Evolutionary conservation across 2,329 filamentous ascomycete genomes (phyloP), one percentile per base, ranked within the genome.

Genomic region (Fusarium sp.): DNA sequence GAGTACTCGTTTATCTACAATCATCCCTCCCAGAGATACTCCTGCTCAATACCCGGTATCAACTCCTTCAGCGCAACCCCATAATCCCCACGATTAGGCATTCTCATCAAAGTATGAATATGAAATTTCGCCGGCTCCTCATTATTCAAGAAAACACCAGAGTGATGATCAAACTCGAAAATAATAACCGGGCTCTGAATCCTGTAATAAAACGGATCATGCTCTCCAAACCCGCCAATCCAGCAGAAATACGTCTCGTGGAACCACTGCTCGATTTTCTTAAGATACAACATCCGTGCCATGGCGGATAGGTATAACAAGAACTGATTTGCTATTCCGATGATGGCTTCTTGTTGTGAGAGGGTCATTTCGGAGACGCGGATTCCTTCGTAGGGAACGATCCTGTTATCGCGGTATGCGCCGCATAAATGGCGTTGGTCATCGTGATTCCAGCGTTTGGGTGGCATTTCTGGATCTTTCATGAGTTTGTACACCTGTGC

Each of bases 141-240:
- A 75, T 94, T 95, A 2, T 85, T 89, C 74, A 95, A 78, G 72
- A 94, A 94, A 0, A 94, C 92, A 0, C 92, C 92, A 0, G 89
- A 92, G 77, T 94, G 92, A 75, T 93, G 91, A 73, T 94, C 92
- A 73, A 95, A 92, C 82, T 95, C 92, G 54, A 91, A 82, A 3
- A 94, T 81, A 1, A 93, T 82, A 0, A 94, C 91, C 0, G 92
- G 92, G 69, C 88, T 93, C 78, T 95, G 92, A 5, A 95, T 86
- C 1, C 92, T 85, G 74, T 90, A 95, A 78, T 94, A 95, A 74
- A 93, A 95, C 0, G 92, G 83, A 76, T 94, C 91, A 0, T 87
- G 79, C 54, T 92, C 84, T 0, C 84, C 87, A 64, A 82, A 92
- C 0, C 87, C 88, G 6, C 92, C 92, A 56, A 94, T 94, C 91